A percentile compares a stretch with the other conserved stretches of the same genome.
These are phyloP conservation scores for Pythium guiyangense DNA, from an alignment of 352 stramenopile genomes.

Conservation along the genomic window DNA sequence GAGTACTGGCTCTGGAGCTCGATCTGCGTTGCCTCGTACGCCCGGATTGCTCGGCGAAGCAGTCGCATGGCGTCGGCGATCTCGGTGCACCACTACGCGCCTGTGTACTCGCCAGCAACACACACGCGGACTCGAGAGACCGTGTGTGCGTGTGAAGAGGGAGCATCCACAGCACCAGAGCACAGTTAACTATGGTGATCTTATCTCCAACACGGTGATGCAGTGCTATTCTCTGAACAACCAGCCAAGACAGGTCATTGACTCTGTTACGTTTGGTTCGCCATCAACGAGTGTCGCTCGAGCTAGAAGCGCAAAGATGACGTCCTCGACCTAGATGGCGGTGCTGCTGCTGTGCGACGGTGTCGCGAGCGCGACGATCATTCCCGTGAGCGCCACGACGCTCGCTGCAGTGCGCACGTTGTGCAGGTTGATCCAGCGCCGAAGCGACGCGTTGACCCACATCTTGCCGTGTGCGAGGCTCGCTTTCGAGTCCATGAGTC, in stretches of 20 bases:
- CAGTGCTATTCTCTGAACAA: no score
- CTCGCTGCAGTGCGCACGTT: conserved; percentile 45
- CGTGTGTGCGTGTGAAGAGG: no score
- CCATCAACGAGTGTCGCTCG: no score
- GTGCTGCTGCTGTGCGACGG: not conserved
- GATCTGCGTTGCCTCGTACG: not conserved
- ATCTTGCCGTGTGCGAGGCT: conserved; percentile 29
- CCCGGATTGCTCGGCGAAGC: not conserved
- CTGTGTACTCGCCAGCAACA: no score
- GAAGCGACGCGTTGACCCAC: conserved; percentile 54
- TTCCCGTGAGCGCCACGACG: conserved; percentile 46
- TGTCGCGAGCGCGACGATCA: conserved; percentile 51
- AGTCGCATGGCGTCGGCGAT: not conserved
- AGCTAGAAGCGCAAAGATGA: no score
- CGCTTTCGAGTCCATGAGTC: conserved; percentile 44
- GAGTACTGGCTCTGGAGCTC: not conserved
- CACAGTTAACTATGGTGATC: no score
- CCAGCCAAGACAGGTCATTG: no score
- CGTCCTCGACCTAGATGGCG: not conserved
- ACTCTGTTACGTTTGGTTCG: no score
- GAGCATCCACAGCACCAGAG: no score
- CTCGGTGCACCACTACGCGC: not conserved
- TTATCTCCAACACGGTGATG: no score
- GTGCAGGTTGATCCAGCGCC: conserved; percentile 51
- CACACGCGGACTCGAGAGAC: no score